phyloP scores from a whole-genome alignment of 352 stramenopile species.

The Globisporangium okanoganense region DNA sequence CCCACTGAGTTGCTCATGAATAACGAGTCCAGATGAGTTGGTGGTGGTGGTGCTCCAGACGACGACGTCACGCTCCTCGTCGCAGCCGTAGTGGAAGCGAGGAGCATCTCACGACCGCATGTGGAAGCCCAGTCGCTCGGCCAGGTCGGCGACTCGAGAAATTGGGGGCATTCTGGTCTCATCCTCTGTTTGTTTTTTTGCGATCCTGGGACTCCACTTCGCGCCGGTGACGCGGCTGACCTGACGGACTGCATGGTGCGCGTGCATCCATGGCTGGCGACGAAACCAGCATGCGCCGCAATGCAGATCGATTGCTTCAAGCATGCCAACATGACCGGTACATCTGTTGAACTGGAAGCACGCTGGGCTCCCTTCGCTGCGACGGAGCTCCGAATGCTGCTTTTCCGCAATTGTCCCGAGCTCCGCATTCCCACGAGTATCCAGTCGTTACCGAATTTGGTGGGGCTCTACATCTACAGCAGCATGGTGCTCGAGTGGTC shows the following conservation, averaged over 20 bases:
- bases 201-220: conserved; percentile 7
- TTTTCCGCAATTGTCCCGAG: conserved; percentile 1
- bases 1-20: too few relatives aligned
- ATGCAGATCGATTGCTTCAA: conserved; percentile 3
- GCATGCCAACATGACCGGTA: not conserved
- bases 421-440: conserved; percentile 6
- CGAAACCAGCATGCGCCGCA: not conserved
- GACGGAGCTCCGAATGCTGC: not conserved
- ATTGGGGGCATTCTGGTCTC: not conserved
- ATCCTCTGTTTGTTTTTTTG: not conserved
- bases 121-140: too few relatives aligned
- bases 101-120: too few relatives aligned
- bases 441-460: not conserved
- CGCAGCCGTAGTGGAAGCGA: too few relatives aligned
- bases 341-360: not conserved
- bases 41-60: too few relatives aligned
- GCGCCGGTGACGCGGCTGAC: not conserved
- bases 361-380: not conserved
- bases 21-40: too few relatives aligned
- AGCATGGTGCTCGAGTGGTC: conserved; percentile 4
- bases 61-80: too few relatives aligned
- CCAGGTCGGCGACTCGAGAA: conserved; percentile 1
- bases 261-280: not conserved
- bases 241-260: not conserved
- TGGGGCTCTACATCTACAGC: conserved; percentile 1